Evolutionary conservation across 1,284 basidiomycete species (phyloP).

Genomic region (Ustilago bromivora): DNA sequence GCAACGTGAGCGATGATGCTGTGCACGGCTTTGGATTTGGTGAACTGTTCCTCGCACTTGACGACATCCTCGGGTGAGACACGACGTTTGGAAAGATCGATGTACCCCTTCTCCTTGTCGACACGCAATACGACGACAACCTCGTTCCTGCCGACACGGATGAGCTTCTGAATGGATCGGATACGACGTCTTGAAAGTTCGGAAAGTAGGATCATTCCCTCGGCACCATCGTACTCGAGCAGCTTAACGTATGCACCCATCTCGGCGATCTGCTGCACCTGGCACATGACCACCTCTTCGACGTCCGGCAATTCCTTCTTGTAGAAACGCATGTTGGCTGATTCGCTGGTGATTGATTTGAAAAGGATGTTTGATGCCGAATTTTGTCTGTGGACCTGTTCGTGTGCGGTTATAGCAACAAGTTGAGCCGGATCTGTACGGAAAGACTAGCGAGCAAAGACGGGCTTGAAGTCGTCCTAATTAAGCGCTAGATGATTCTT

Average conservation of each 20-base stretch:
- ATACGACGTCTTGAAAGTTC: constrained; percentile 97
- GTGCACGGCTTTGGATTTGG: constrained; percentile 83
- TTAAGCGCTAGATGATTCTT: background rate
- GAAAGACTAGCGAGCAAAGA: background rate
- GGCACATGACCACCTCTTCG: constrained; percentile 98
- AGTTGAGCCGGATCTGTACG: background rate
- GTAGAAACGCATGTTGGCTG: constrained; percentile 67
- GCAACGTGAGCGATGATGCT: constrained; percentile 68
- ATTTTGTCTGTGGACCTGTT: background rate
- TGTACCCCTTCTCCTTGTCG: constrained; percentile 99
- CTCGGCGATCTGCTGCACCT: constrained; percentile 98
- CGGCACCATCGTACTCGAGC: constrained; percentile 98
- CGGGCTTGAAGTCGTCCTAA: background rate
- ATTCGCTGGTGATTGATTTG: background rate
- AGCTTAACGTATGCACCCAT: constrained; percentile 99
- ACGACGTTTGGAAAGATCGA: constrained; percentile 97
- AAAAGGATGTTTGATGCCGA: background rate
- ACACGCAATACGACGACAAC: constrained; percentile 98
- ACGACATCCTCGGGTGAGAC: constrained; percentile 99
- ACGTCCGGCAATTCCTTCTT: constrained; percentile 73
- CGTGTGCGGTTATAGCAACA: background rate
- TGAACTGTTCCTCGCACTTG: constrained; percentile 98
- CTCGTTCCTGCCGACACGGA: constrained; percentile 96
- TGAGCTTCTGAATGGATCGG: constrained; percentile 96
- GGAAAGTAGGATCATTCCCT: constrained; percentile 98